Evolutionary conservation across 768 basidiomycete genomes (phyloP), one percentile per base, ranked within the genome.

Genomic region (Mycena venus): DNA sequence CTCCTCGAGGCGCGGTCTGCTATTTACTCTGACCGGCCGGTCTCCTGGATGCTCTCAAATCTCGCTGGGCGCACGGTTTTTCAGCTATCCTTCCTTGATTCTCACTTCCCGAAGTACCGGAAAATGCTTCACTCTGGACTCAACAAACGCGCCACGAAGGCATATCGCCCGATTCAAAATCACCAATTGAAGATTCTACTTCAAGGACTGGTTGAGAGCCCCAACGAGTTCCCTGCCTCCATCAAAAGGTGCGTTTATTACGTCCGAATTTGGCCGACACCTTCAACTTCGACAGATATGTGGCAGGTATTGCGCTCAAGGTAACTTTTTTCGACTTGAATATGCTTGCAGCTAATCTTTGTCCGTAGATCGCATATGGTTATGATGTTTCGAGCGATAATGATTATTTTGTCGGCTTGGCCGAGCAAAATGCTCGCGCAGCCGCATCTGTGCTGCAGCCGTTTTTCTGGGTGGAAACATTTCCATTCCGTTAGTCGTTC

Each of bases 21-120:
- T 17, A 85, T 88, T 51, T 90, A 91, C 75, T 90, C 89, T 7
- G 89, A 89, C 72, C 81, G 89, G 40, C 89, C 89, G 1, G 73
- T 76, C 1, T 32, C 55, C 8, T 83, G 80, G 80, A 83, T 86
- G 82, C n/a, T n/a, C n/a, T 51, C 74, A 32, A 77, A 83, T 12
- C 73, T 87, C 11, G 82, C 82, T 2, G 81, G 81, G 10, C 78
- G 83, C 23, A 76, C 78, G 21, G 82, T 85, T 4, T 85, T 87
- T 76, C 73, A 71, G 36, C 82, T 83, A 10, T 80, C 80, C 6
- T 80, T 78, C 17, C 38, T 73, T n/a, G 77, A 85, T 71, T 79
- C 82, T 25, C 80, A 85, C 34, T 82, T 86, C 75, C 84, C 80
- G 73, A 70, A 76, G 10, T 85, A 85, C 60, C 80, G 87, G 55